A percentile compares a stretch with the other conserved stretches of the same genome.
phyloP scores from a whole-genome alignment of 768 basidiomycete species.

The Tephrocybe rancida region DNA sequence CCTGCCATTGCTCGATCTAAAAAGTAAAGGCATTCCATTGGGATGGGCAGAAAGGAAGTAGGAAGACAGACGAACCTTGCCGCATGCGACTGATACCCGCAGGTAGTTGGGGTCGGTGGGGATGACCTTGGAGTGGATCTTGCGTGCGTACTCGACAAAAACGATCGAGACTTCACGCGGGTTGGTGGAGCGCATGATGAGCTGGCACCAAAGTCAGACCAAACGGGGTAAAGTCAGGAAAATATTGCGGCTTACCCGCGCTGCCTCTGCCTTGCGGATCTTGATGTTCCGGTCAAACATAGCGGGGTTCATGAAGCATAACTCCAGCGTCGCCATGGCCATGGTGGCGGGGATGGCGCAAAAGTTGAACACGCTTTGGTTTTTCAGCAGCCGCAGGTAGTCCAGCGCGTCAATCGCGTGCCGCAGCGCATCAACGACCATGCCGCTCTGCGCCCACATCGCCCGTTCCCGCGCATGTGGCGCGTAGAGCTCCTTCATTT shows the following conservation, averaged over 20 bases:
- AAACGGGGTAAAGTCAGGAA: not conserved
- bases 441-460: slow-evolving; percentile 81
- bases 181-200: slow-evolving; percentile 92
- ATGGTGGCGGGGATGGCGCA: slow-evolving; percentile 93
- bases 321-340: slow-evolving; percentile 91
- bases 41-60: slow-evolving; percentile 6
- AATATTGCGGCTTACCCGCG: slow-evolving; percentile 51
- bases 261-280: slow-evolving; percentile 91
- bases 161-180: slow-evolving; percentile 88
- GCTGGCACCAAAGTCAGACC: slow-evolving; percentile 39
- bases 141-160: slow-evolving; percentile 80
- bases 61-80: slow-evolving; percentile 56
- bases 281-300: slow-evolving; percentile 92
- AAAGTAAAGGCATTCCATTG: slow-evolving; percentile 10
- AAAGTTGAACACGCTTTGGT: slow-evolving; percentile 94
- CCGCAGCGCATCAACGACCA: slow-evolving; percentile 85
- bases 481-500: slow-evolving; percentile 69
- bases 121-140: slow-evolving; percentile 79
- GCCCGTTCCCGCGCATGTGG: slow-evolving; percentile 65
- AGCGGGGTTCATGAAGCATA: slow-evolving; percentile 91
- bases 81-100: slow-evolving; percentile 78
- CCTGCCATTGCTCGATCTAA: slow-evolving; percentile 92
- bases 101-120: slow-evolving; percentile 89
- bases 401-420: slow-evolving; percentile 88
- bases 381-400: slow-evolving; percentile 83